These are phyloP conservation scores for Hyaloscypha hepaticicola DNA, from an alignment of 495 filamentous ascomycete species.

Conservation along the genomic window DNA sequence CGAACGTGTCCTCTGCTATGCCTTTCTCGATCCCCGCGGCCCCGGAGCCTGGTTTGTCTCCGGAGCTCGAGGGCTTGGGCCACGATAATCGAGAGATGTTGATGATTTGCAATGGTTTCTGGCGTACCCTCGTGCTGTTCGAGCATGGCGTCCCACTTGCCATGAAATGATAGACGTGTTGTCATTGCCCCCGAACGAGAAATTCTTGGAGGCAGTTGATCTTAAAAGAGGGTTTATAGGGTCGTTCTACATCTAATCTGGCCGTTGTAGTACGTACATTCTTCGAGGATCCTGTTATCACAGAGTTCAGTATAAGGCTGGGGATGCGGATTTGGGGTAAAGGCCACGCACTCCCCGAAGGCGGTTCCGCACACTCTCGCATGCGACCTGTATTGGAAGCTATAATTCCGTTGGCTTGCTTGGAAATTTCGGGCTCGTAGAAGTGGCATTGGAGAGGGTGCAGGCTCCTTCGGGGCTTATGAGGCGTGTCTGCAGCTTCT, in stretches of 20 bases:
- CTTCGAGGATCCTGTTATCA: neutral
- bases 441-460: neutral
- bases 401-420: neutral
- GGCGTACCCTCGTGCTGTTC: neutral
- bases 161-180: conserved; percentile 8
- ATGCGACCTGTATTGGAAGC: neutral
- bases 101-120: neutral
- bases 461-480: neutral
- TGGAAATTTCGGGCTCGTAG: neutral
- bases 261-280: neutral
- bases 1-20: neutral
- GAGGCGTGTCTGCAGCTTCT: neutral
- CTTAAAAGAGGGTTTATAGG: neutral
- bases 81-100: neutral
- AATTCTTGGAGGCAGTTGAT: neutral
- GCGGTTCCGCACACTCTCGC: neutral
- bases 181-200: neutral
- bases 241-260: neutral
- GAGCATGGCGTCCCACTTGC: conserved; percentile 8
- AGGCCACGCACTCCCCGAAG: neutral
- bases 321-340: neutral
- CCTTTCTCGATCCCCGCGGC: neutral
- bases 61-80: neutral
- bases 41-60: neutral
- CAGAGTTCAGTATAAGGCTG: neutral